Base-by-base conservation (phyloP, 106 monocot genomes). In the Acorus gramineus region DNA sequence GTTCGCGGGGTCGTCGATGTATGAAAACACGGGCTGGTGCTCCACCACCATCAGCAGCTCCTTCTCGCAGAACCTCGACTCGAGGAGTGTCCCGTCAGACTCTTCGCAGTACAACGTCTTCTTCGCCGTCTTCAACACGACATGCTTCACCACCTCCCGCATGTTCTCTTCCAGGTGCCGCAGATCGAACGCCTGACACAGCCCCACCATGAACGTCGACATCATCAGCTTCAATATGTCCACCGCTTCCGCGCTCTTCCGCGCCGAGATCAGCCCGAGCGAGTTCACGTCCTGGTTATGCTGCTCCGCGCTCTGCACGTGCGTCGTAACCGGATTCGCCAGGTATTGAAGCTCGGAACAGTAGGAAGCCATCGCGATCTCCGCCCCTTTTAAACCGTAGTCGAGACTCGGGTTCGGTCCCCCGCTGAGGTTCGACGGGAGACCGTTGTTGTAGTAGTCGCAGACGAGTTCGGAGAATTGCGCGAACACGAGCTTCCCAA, bases 381-480 rank as follows among this genome's bases (percentile, higher is more conserved):
- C 28, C 28, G 28, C 28, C 28, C 28, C 28, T 28, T 28, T 28
- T 1, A 28, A 28, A 28, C 28, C 28, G 28, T 28, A 28, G 28
- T 28, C 28, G 28, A 28, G 28, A 28, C 28, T 28, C 28, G 28
- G 28, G 28, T 28, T 28, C 28, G 28, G 1, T 28, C 28, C 28
- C 28, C 28, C 77, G 42, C 71, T 54, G 7, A 67, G 66, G 7
- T 71, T 67, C 3, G 72, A 71, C 0, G 77, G 77, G 11, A 81
- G 59, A 2, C 82, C 82, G 59, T 81, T 73, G 76, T 82, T 82
- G 74, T 82, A 77, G 68, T 73, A 70, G 69, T 81, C 81, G 55
- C 77, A 77, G 50, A 81, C 77, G 11, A 81, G 77, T 53, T 81
- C 77, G 5, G 76, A 81, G 76, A 81, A 74, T 53, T 79, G 79